phyloP scores from a whole-genome alignment of 2,329 filamentous ascomycete genomes.

The Teratosphaeria destructans region DNA sequence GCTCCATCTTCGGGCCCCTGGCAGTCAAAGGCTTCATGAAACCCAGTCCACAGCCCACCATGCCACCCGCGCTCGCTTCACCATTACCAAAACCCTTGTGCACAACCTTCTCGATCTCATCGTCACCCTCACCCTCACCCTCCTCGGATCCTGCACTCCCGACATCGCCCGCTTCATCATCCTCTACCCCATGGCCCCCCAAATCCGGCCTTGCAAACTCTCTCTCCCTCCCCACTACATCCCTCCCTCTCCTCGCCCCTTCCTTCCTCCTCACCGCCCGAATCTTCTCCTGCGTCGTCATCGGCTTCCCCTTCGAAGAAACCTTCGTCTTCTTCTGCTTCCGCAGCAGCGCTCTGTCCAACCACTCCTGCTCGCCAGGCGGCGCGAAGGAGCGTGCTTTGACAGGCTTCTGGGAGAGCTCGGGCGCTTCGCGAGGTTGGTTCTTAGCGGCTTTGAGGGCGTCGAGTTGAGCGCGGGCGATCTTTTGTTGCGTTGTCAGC shows the following conservation, averaged over 20 bases:
- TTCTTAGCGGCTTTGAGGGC: neutral
- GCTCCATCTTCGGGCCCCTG: neutral
- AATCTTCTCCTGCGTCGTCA: constrained; percentile 7
- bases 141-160: neutral
- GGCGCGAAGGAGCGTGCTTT: constrained; percentile 4
- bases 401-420: neutral
- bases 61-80: neutral
- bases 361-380: neutral
- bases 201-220: neutral
- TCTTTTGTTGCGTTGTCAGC: constrained; percentile 4
- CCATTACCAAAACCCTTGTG: neutral
- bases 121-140: neutral
- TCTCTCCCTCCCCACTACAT: too few relatives aligned
- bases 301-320: neutral
- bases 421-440: neutral
- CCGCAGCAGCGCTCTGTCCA: neutral
- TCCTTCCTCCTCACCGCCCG: neutral
- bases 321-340: neutral
- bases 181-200: too few relatives aligned
- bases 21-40: neutral
- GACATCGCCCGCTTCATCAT: neutral
- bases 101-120: neutral
- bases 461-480: neutral
- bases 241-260: neutral
- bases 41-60: neutral